These are phyloP conservation scores for Coprinopsis marcescibilis DNA, from an alignment of 768 basidiomycete species.

Conservation along the genomic window DNA sequence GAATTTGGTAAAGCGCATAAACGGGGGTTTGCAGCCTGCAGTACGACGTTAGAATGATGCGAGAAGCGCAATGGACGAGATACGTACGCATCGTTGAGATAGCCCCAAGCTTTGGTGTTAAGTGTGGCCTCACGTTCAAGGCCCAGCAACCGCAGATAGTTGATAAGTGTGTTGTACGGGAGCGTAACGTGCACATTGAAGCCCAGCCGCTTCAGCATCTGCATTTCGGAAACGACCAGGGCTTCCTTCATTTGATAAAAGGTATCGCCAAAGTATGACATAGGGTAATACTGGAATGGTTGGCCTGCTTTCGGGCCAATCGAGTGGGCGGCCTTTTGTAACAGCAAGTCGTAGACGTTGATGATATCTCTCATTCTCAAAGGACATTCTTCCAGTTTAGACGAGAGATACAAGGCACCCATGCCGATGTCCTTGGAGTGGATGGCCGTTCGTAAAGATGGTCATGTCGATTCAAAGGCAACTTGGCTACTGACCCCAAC, in stretches of 20 bases:
- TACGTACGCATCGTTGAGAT: slow-evolving; percentile 93
- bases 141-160: slow-evolving; percentile 89
- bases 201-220: slow-evolving; percentile 90
- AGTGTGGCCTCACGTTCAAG: slow-evolving; percentile 65
- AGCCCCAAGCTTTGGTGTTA: slow-evolving; percentile 85
- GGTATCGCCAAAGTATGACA: slow-evolving; percentile 83
- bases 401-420: slow-evolving; percentile 84
- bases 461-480: neutral
- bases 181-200: slow-evolving; percentile 93
- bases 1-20: slow-evolving; percentile 84
- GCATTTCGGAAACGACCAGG: slow-evolving; percentile 94
- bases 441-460: slow-evolving; percentile 8
- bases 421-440: slow-evolving; percentile 70
- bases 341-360: slow-evolving; percentile 87
- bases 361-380: slow-evolving; percentile 90
- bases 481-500: slow-evolving; percentile 62
- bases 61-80: neutral
- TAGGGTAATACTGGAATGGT: slow-evolving; percentile 67
- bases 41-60: neutral
- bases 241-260: slow-evolving; percentile 96
- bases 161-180: slow-evolving; percentile 91
- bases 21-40: slow-evolving; percentile 89
- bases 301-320: slow-evolving; percentile 29
- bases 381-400: slow-evolving; percentile 90
- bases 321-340: slow-evolving; percentile 64